Conservation (phyloP, 116 monocot genomes). For the Posidonia oceanica region DNA sequence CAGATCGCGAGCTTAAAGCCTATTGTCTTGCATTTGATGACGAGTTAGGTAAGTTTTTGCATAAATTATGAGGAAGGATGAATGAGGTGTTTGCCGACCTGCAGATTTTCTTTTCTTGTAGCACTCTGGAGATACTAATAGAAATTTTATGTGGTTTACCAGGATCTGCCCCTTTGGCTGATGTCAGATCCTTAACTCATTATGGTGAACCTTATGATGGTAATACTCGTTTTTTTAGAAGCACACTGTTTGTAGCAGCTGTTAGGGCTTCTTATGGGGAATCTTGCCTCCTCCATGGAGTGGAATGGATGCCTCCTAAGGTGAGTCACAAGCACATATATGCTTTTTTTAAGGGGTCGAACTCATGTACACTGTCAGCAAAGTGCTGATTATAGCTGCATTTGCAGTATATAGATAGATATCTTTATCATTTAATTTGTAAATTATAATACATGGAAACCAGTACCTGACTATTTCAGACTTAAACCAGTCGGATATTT, state of each 20-base stretch:
- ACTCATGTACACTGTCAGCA: too few species aligned
- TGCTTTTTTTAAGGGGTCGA: neutral
- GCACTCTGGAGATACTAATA: neutral
- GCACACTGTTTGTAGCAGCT: slow-evolving; percentile 92
- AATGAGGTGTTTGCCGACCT: neutral
- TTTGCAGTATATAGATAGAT: too few species aligned
- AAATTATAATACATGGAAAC: neutral
- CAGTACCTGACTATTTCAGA: neutral
- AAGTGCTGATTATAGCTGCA: neutral
- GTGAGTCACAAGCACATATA: slow-evolving; percentile 24
- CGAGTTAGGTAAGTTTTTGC: slow-evolving; percentile 45
- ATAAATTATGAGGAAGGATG: neutral
- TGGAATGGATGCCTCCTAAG: slow-evolving; percentile 99
- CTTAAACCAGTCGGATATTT: neutral
- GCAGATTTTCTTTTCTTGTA: neutral
- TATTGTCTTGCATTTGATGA: slow-evolving; percentile 96
- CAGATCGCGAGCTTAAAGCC: slow-evolving; percentile 80
- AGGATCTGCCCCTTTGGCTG: slow-evolving; percentile 73
- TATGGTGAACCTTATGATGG: slow-evolving; percentile 99
- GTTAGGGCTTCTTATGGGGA: slow-evolving; percentile 96
- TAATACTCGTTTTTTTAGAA: slow-evolving; percentile 91
- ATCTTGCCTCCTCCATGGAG: slow-evolving; percentile 89
- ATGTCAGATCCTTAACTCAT: slow-evolving; percentile 90
- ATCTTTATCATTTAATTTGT: neutral
- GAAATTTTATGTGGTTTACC: slow-evolving; percentile 2